Base-by-base conservation (phyloP, 2,329 filamentous ascomycete genomes). In the Arthrobotrys sinensis region DNA sequence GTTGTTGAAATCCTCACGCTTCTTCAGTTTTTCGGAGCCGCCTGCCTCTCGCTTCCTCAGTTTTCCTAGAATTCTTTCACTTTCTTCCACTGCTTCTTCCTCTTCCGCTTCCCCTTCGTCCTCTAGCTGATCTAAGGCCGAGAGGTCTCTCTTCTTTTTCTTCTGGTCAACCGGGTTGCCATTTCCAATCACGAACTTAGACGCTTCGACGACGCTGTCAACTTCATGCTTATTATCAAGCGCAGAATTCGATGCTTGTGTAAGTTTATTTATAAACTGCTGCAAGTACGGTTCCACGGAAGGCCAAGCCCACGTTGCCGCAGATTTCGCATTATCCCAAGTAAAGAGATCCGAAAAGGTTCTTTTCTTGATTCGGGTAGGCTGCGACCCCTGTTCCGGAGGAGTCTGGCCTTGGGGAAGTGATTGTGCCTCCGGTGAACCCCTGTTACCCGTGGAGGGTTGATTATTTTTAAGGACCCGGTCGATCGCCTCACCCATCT, bases 191-290 rank as follows among this genome's bases (percentile, higher is more conserved):
- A 70, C 65, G 50, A 77, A 77, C 50, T 65, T 62, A 11, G 64
- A 24, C 4, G 65, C 66, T 12, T 77, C 14, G 16, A 45, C 72
- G 19, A 70, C 32, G 12, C 24, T 57, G 19, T 46, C 11, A 4
- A 77, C 38, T 45, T 70, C 57, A 4, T 50, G 45, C 14, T 70
- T 70, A 7, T 21, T 52, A 45, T 70, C 38, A 12, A 77, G 65
- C 1, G 72, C 72, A 5, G 72, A 34, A 10, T 67, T 36, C 5
- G 72, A 77, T 4, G 63, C 57, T 19, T 66, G 57, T 16, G 65
- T 68, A 50, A 77, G 66, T 45, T 66, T 64, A 28, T 77, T 77
- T 28, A 77, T 40, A 38, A 77, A 77, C 45, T 77, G 72, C n/a
- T 67, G 65, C n/a, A 77, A 36, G 19, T 38, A 70, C 14, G 72